These are phyloP conservation scores for Artemisia annua DNA, from an alignment of 129 eudicot genomes.

Conservation along the genomic window DNA sequence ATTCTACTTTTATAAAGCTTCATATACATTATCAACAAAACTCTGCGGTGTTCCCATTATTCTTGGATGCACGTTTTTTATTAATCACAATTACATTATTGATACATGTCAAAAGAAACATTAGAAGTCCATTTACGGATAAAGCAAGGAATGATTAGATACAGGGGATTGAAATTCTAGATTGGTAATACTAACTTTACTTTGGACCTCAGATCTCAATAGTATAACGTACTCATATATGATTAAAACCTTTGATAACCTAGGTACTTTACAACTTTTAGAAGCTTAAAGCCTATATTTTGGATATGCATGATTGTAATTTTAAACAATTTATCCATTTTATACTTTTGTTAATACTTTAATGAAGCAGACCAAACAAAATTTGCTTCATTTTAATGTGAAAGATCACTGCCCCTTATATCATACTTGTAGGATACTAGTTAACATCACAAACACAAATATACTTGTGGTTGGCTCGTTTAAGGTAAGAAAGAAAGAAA, in stretches of 20 bases:
- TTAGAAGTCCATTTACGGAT: slow-evolving; percentile 18
- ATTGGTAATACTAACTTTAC: background rate
- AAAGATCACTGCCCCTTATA: too few relatives aligned
- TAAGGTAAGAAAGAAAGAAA: too few relatives aligned
- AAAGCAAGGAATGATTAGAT: slow-evolving; percentile 21
- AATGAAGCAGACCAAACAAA: too few relatives aligned
- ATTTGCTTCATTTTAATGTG: too few relatives aligned
- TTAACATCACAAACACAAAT: too few relatives aligned
- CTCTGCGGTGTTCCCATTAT: background rate
- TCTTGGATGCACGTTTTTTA: slow-evolving; percentile 17
- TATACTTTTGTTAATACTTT: background rate
- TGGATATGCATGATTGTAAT: background rate
- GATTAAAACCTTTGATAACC: slow-evolving; percentile 3
- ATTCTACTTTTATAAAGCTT: too few relatives aligned
- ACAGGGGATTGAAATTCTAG: slow-evolving; percentile 7
- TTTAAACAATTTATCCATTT: too few relatives aligned
- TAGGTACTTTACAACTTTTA: slow-evolving; percentile 4
- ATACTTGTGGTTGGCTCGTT: too few relatives aligned
- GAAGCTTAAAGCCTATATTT: background rate
- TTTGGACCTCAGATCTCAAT: slow-evolving; percentile 6
- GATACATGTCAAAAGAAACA: slow-evolving; percentile 18
- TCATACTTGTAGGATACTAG: too few relatives aligned
- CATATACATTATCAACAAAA: background rate
- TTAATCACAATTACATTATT: background rate
- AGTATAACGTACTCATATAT: slow-evolving; percentile 11